Base-by-base conservation (phyloP, 2,329 filamentous ascomycete species). In the Penicillium brasilianum region DNA sequence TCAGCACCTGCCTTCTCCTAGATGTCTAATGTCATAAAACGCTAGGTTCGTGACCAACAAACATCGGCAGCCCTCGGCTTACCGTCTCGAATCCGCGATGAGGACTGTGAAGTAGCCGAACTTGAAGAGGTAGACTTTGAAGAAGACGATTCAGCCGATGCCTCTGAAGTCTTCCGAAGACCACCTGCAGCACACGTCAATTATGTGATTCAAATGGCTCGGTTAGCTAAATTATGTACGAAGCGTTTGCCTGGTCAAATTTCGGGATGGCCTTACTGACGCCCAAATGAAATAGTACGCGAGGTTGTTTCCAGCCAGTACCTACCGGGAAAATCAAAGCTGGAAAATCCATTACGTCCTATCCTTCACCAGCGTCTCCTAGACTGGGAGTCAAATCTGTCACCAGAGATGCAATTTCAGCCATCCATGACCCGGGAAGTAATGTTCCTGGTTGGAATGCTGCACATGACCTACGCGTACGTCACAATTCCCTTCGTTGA, bases 391-490 rank as follows among this genome's bases (percentile, higher is more conserved):
- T 69, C 72, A 1, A 59, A 72, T 1, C 67, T 81, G 1, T 77
- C 77, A 2, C n/a, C 57, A 4, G 66, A 67, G 55, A 69, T 80
- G 69, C 75, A 71, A 34, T 66, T 78, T 1, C 69, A 72, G 22
- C 70, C 64, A 14, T 68, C 75, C n/a, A 66, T 69, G 13, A 68
- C 66, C 0, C 70, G 70, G 14, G 69, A 72, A 0, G 71, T 72
- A 0, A 75, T 74, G 32, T 80, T 83, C 44, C 74, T 79, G 1
- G 69, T 73, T 0, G 75, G 75, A 6, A 72, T 80, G 67, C 71
- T 83, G 2, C 79, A 82, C 56, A 74, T 82, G 46, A 77, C 79
- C 0, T 81, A 80, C 61, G 82, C 82, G 76, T 78, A 68, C n/a
- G 67, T 54, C 2, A 20, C 1, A n/a, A 22, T 14, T 28, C 20